Percentiles rank a stretch among this genome's conserved stretches.
These are phyloP conservation scores for Scopulariopsis brevicaulis DNA, from an alignment of 2,329 filamentous ascomycete genomes.

Conservation along the genomic window DNA sequence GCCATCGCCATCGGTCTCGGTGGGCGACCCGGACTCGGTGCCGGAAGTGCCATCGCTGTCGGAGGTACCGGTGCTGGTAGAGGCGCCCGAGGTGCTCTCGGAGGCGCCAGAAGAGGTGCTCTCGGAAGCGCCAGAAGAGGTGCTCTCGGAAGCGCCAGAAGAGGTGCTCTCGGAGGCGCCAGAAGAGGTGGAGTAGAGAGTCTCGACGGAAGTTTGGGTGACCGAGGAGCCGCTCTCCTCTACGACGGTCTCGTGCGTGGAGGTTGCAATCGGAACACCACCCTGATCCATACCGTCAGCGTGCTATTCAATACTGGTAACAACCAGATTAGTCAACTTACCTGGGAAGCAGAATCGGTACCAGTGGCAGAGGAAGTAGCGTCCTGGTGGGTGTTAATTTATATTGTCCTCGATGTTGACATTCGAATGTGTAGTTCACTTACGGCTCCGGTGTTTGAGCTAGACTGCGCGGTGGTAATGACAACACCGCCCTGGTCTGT, in stretches of 20 bases:
- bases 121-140: background rate
- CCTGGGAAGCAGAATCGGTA: background rate
- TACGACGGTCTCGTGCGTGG: constrained; percentile 3
- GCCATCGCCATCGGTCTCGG: background rate
- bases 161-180: background rate
- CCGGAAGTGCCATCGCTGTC: background rate
- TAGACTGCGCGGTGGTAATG: constrained; percentile 1
- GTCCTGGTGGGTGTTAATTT: background rate
- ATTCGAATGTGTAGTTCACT: background rate
- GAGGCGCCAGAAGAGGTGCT: constrained; percentile 3
- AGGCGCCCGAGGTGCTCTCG: constrained; percentile 4
- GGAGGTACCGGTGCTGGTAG: background rate
- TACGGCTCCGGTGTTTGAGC: background rate
- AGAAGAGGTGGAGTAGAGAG: background rate
- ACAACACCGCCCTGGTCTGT: constrained; percentile 5
- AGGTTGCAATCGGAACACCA: background rate
- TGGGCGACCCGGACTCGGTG: background rate
- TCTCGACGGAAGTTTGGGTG: constrained; percentile 5
- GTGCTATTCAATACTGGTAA: background rate
- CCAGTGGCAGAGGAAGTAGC: background rate
- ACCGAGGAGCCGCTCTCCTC: constrained; percentile 4
- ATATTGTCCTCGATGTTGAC: background rate
- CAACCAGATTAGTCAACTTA: background rate
- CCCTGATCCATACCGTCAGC: background rate
- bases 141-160: background rate